Base-by-base conservation (phyloP, 2,329 filamentous ascomycete species). In the Phaeosphaeria sp. region DNA sequence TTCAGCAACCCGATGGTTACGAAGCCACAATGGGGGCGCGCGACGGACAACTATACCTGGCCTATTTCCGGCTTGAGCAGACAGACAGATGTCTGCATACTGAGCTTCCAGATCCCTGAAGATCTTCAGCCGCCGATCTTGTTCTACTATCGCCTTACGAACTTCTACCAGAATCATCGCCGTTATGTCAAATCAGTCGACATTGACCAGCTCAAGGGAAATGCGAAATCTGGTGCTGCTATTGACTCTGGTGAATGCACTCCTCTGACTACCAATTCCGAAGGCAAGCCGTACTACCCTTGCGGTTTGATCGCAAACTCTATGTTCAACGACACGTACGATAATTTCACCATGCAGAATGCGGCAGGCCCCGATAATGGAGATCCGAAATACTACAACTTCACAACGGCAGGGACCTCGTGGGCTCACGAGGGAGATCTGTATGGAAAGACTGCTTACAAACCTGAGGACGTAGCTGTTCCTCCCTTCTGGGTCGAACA, bases 121-220 rank as follows among this genome's bases (percentile, higher is more conserved):
- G 82, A 88, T 57, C 89, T 99, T 78, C 83, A 85, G 2, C 87
- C 93, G 1, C 93, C 94, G 0, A 91, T 99, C 11, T 86, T 94
- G 60, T 88, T 98, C 78, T 99, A 97, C 82, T 99, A 99, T 79
- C 90, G 91, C 67, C 88, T 99, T 62, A 94, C 92, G 56, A 97
- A 98, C 80, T 99, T 99, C 81, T 98, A 98, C 82, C 95, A 99
- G 79, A 99, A 99, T 76, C 95, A 99, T 76, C 90, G 95, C 65
- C 89, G 94, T 77, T 99, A 99, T 68, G 95, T 97, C 59, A 91
- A 92, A 74, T 96, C 92, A 1, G 90, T 96, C 71, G 90, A 93
- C 72, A 85, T 89, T 56, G 84, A 91, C 51, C 95, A 99, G 78
- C 83, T 99, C 52, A 91, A 89, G 65, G 95, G 93, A 46, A 82